A percentile compares a stretch with the other conserved stretches of the same genome.
Conservation (phyloP, 179 eudicot genomes). For the Silene vulgaris region DNA sequence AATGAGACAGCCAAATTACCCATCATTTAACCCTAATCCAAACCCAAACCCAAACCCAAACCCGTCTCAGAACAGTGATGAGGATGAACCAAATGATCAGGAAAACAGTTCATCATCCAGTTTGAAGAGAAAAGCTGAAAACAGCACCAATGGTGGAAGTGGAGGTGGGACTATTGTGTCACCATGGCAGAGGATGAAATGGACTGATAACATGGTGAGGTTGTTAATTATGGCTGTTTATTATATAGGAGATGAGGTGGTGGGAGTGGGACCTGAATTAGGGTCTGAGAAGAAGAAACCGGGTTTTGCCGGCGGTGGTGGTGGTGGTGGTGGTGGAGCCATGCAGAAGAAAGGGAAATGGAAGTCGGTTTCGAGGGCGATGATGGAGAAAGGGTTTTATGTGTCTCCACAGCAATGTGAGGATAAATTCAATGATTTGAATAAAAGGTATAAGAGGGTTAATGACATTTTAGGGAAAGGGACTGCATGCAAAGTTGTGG, state of each 20-base stretch:
- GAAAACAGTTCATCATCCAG: conserved; percentile 28
- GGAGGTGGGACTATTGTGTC: conserved; percentile 20
- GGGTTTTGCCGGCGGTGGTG: conserved; percentile 14
- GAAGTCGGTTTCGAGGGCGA: conserved; percentile 82
- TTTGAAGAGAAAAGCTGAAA: conserved; percentile 38
- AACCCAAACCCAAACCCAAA: conserved; percentile 18
- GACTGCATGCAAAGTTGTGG: conserved; percentile 68
- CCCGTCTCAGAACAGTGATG: conserved; percentile 33
- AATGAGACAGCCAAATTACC: conserved; percentile 31
- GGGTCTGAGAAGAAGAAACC: conserved; percentile 39
- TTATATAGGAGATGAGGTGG: conserved; percentile 68
- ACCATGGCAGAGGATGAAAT: conserved; percentile 90
- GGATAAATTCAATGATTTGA: conserved; percentile 80
- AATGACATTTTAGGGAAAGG: conserved; percentile 76
- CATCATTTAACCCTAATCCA: conserved; percentile 15
- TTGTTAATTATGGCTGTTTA: conserved; percentile 71
- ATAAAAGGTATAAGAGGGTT: conserved; percentile 81
- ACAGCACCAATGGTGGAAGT: background rate
- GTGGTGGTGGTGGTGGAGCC: conserved; percentile 26
- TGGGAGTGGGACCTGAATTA: conserved; percentile 37
- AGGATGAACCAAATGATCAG: conserved; percentile 53
- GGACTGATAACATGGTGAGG: conserved; percentile 80
- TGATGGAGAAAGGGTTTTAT: conserved; percentile 79
- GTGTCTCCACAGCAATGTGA: conserved; percentile 93
- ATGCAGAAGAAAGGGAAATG: conserved; percentile 90